Evolutionary conservation across 2,329 filamentous ascomycete species (phyloP).

Genomic region (Graphilbum sp.): DNA sequence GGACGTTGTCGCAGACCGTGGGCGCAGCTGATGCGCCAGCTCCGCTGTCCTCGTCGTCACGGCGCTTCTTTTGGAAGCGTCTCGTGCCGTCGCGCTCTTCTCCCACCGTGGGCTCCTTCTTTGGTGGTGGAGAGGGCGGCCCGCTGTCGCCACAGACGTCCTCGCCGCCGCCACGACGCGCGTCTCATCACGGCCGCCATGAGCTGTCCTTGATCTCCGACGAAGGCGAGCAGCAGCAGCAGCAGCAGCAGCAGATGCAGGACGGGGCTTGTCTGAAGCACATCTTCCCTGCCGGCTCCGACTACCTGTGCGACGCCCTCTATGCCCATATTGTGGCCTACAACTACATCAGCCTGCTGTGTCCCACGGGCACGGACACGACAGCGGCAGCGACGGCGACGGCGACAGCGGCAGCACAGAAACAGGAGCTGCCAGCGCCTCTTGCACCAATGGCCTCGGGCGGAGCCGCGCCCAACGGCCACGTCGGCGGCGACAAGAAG

Average conservation of each 20-base stretch:
- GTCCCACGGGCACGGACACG: constrained; percentile 3
- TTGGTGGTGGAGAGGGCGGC: not conserved
- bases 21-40: too few relatives aligned
- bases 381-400: not conserved
- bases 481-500: not conserved
- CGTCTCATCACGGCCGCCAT: not conserved
- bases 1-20: not conserved
- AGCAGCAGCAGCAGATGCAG: not conserved
- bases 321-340: constrained; percentile 43
- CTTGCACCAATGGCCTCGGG: not conserved
- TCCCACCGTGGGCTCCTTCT: not conserved
- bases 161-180: too few relatives aligned
- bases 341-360: constrained; percentile 34
- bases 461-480: not conserved
- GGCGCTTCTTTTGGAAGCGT: constrained; percentile 8
- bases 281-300: constrained; percentile 34
- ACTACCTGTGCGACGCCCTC: constrained; percentile 39
- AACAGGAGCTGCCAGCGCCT: too few relatives aligned
- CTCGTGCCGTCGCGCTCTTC: not conserved
- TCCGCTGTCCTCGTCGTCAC: too few relatives aligned
- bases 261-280: constrained; percentile 21
- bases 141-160: not conserved
- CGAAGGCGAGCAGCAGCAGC: not conserved
- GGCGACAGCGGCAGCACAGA: not conserved
- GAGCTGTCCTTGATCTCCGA: not conserved